phyloP scores from a whole-genome alignment of 176 grass and related monocot genomes.

The Carex littledalei region DNA sequence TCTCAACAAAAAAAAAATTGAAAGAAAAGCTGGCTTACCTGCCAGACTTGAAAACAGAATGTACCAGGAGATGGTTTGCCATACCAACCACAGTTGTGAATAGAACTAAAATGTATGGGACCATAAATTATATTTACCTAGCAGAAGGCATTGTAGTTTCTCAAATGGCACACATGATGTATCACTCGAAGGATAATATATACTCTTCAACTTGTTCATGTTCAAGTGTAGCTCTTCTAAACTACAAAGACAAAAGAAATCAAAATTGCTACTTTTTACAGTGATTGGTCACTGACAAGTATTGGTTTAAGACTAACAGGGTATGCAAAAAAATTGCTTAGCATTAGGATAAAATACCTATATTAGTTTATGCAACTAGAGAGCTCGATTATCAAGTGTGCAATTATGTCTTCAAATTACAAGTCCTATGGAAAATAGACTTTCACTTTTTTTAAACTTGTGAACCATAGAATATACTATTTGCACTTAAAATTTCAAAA shows the following conservation, averaged over 20 bases:
- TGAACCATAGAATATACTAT: not conserved
- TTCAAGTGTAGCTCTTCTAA: slow-evolving; percentile 93
- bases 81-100: not conserved
- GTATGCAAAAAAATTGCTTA: not conserved
- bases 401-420: not conserved
- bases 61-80: not conserved
- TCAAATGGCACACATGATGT: slow-evolving; percentile 46
- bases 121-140: slow-evolving; percentile 50
- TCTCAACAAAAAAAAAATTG: too few relatives aligned
- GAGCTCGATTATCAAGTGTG: not conserved
- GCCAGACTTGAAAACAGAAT: slow-evolving; percentile 1
- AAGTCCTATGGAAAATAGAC: not conserved
- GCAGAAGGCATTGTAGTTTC: slow-evolving; percentile 67
- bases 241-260: slow-evolving; percentile 27
- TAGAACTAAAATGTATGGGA: slow-evolving; percentile 10
- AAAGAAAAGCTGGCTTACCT: not conserved
- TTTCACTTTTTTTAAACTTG: not conserved
- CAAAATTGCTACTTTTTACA: not conserved
- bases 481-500: slow-evolving; percentile 8
- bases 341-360: not conserved
- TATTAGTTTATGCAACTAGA: not conserved
- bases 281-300: not conserved
- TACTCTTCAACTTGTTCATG: slow-evolving; percentile 73
- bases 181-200: slow-evolving; percentile 59
- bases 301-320: not conserved